Evolutionary conservation across 768 basidiomycete species (phyloP), one percentile per base, ranked within the genome.

Genomic region (Agrocybe praecox): DNA sequence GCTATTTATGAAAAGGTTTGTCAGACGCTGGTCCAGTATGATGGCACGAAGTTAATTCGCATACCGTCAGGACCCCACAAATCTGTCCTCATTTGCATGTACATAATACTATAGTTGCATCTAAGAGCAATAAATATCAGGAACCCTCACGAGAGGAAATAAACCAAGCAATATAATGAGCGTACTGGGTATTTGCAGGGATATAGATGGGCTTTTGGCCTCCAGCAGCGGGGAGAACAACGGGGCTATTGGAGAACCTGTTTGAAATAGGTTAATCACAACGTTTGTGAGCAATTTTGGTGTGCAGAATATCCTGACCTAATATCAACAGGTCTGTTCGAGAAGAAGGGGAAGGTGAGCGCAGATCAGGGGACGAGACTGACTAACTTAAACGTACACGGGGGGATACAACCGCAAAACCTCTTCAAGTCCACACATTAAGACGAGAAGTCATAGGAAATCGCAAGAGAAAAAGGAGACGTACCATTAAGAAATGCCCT

Each of bases 21-120:
- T 45, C 9, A 29, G 26, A 29, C 26, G 9, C 26, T 9, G 9
- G 9, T 29, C 26, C 9, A n/a, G 21, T 34, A 11, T 22, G 2
- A 22, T 10, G 12, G 3, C 5, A 19, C 10, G 1, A 14, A 29
- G 17, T 23, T 4, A 34, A 24, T 29, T 1, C n/a, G 26, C 59
- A 4, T 61, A 85, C 85, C 87, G 60, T 88, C 86, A 0, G 86
- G 84, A 0, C 88, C 87, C 87, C 87, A 89, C 4, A 86, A 73
- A 60, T 87, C 84, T 50, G 69, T 78, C 50, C 86, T 72, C 15
- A 86, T 76, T 33, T 90, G 88, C 83, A 87, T 86, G 19, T 81
- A 67, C 55, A 78, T 71, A 2, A 83, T 76, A 1, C 77, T 76
- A 62, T 84, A 87, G 21, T 33, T 33, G 36, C 5, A 6, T 40